Percentiles rank a stretch among this genome's conserved stretches.
Conservation (phyloP, 208 protist species). For the Phytomonas serpens region DNA sequence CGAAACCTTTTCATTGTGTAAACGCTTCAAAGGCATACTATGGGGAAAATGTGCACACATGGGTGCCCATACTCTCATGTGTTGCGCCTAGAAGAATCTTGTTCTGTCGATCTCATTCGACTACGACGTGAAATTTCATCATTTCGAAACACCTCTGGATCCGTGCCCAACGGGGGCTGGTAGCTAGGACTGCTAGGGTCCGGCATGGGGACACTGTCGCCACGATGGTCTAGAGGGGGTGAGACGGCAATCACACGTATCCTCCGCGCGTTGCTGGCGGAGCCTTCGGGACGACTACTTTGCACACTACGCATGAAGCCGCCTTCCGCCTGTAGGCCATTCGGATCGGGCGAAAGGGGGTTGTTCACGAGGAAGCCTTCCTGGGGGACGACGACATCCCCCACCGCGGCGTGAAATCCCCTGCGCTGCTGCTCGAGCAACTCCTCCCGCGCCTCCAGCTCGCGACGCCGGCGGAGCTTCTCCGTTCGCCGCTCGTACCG, state of each 20-base stretch:
- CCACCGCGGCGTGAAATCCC: neutral
- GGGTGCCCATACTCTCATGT: neutral
- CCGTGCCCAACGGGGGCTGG: constrained; percentile 75
- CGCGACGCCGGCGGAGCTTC: constrained; percentile 59
- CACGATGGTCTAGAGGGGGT: constrained; percentile 10
- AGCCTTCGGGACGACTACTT: neutral
- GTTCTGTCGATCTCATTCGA: neutral
- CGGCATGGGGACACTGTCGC: constrained; percentile 9
- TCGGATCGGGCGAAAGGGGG: neutral
- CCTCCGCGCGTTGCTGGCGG: neutral
- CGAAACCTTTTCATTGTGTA: neutral
- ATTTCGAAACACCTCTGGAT: constrained; percentile 51
- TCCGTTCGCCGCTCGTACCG: constrained; percentile 71
- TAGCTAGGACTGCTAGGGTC: constrained; percentile 36
- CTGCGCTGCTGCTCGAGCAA: neutral
- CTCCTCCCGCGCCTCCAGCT: constrained; percentile 29
- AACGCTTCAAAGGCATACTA: neutral
- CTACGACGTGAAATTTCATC: constrained; percentile 27
- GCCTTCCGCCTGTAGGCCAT: neutral
- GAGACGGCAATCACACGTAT: neutral
- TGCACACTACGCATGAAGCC: neutral
- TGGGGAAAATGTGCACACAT: constrained; percentile 13
- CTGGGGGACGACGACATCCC: neutral
- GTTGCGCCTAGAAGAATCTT: neutral
- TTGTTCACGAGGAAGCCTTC: neutral